These are phyloP conservation scores for Pseudopyricularia javanii DNA, from an alignment of 2,329 filamentous ascomycete species.

Conservation along the genomic window DNA sequence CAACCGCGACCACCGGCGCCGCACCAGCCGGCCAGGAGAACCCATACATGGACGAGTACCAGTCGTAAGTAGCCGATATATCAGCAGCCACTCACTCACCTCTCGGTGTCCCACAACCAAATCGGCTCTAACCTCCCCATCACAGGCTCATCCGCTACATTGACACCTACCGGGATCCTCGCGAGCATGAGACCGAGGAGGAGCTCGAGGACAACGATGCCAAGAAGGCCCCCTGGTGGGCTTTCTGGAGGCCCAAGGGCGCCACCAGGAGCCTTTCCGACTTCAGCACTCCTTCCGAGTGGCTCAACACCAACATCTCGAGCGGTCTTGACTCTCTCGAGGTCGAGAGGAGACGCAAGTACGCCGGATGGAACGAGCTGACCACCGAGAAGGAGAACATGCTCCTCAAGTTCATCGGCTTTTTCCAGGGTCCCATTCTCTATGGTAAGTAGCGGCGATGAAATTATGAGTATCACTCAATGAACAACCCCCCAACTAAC, in stretches of 20 bases:
- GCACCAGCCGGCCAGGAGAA: conserved; percentile 4
- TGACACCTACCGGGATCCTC: conserved; percentile 23
- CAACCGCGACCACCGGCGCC: conserved; percentile 11
- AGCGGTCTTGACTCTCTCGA: conserved; percentile 46
- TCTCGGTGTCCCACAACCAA: too few species aligned
- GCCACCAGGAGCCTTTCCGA: conserved; percentile 14
- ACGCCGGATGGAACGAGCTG: conserved; percentile 60
- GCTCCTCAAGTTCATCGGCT: conserved; percentile 62
- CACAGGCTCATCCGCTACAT: conserved; percentile 17
- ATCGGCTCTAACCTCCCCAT: too few species aligned
- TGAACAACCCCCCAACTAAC: not conserved
- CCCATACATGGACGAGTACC: conserved; percentile 19
- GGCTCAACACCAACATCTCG: conserved; percentile 56
- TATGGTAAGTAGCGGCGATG: conserved; percentile 45
- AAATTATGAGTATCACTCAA: not conserved
- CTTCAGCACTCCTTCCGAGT: conserved; percentile 26
- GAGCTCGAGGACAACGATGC: conserved; percentile 10
- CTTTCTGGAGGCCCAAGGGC: conserved; percentile 19
- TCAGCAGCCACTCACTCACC: too few species aligned
- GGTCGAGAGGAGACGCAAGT: conserved; percentile 52
- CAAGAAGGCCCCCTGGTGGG: conserved; percentile 21
- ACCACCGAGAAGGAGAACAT: conserved; percentile 64
- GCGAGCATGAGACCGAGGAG: conserved; percentile 14
- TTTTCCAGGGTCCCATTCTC: conserved; percentile 65
- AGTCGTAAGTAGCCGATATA: conserved; percentile 13